phyloP scores from a whole-genome alignment of 164 flowering plant genomes.

The Akebia trifoliata region DNA sequence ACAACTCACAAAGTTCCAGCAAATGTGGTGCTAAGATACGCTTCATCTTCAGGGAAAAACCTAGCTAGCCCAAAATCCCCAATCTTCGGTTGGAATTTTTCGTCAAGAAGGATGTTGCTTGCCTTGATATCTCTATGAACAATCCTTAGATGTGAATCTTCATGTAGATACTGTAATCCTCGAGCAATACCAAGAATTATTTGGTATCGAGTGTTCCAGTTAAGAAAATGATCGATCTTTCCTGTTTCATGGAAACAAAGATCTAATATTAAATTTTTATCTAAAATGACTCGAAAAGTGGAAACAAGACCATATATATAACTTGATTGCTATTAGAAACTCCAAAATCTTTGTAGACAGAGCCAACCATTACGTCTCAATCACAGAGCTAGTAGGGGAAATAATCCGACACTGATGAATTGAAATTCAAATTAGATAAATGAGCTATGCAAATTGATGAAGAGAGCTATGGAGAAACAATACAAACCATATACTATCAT shows the following conservation, averaged over 20 bases:
- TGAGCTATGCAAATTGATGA: too few species aligned
- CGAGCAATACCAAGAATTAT: slow-evolving; percentile 57
- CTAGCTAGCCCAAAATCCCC: slow-evolving; percentile 71
- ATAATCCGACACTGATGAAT: too few species aligned
- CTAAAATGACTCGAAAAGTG: too few species aligned
- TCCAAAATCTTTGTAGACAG: too few species aligned
- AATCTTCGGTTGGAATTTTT: slow-evolving; percentile 53
- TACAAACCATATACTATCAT: slow-evolving; percentile 47
- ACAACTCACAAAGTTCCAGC: slow-evolving; percentile 65
- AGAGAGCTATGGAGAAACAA: background rate
- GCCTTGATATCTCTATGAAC: slow-evolving; percentile 73
- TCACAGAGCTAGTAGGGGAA: too few species aligned
- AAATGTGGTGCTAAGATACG: slow-evolving; percentile 63
- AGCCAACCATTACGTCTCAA: too few species aligned
- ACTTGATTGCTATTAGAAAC: too few species aligned
- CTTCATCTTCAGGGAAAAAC: slow-evolving; percentile 67
- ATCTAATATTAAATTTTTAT: background rate
- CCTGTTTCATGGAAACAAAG: slow-evolving; percentile 26
- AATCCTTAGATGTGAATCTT: slow-evolving; percentile 59
- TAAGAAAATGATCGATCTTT: slow-evolving; percentile 30
- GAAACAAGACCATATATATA: too few species aligned
- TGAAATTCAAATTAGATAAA: too few species aligned
- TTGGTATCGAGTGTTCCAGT: slow-evolving; percentile 45
- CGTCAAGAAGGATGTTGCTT: slow-evolving; percentile 67
- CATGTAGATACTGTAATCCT: slow-evolving; percentile 65